Evolutionary conservation across 805 yeast genomes (phyloP).

Genomic region (Clavispora phyllophila): DNA sequence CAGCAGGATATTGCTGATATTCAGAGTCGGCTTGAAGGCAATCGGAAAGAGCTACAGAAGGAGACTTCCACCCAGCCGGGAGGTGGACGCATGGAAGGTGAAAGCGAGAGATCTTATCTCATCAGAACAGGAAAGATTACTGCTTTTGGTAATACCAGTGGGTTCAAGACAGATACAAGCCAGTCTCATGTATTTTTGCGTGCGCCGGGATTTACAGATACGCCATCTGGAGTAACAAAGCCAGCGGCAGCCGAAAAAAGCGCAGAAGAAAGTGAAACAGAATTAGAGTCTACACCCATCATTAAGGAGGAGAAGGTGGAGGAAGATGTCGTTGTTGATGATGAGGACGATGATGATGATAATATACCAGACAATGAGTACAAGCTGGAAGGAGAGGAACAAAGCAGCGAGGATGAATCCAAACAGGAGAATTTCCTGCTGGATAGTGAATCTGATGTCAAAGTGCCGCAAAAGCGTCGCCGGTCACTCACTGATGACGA

Average conservation of each 20-base stretch:
- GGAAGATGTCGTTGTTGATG: neutral
- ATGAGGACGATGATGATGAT: neutral
- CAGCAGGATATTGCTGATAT: conserved; percentile 58
- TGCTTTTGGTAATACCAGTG: conserved; percentile 75
- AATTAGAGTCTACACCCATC: conserved; percentile 2
- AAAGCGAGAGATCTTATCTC: conserved; percentile 71
- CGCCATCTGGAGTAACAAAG: neutral
- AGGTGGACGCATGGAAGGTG: conserved; percentile 54
- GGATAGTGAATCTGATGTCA: neutral
- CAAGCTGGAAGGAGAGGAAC: neutral
- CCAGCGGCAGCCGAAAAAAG: too few species aligned
- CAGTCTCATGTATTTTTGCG: conserved; percentile 41
- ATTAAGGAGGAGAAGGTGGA: conserved; percentile 11
- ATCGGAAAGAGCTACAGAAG: conserved; percentile 14
- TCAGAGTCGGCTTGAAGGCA: conserved; percentile 28
- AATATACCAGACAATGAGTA: neutral
- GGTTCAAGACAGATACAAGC: conserved; percentile 33
- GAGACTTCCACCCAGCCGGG: conserved; percentile 5
- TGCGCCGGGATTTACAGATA: conserved; percentile 43
- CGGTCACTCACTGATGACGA: neutral
- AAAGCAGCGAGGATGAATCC: neutral
- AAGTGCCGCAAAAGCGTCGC: neutral
- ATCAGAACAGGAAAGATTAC: conserved; percentile 90
- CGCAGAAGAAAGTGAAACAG: too few species aligned
- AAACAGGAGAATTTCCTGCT: neutral